A percentile compares a stretch with the other conserved stretches of the same genome.
Evolutionary conservation across 2,329 filamentous ascomycete species (phyloP).

Genomic region (Fusarium armeniacum): DNA sequence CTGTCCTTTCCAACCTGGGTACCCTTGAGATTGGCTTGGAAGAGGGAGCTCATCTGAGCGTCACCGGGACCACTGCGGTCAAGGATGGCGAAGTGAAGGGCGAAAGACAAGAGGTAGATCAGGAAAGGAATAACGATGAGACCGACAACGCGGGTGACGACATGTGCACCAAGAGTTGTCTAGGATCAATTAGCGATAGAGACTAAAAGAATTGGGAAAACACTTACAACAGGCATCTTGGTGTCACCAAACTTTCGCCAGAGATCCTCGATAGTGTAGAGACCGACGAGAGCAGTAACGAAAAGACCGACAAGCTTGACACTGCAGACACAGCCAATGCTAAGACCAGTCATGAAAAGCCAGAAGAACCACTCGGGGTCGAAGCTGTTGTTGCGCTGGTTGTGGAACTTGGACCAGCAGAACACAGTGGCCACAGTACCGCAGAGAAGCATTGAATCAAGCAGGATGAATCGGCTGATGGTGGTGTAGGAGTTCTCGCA

Average conservation of each 20-base stretch:
- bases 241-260: conserved; percentile 98
- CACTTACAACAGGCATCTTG: conserved; percentile 84
- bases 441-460: conserved; percentile 98
- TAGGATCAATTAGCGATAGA: conserved; percentile 44
- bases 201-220: background rate
- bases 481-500: conserved; percentile 99
- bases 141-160: conserved; percentile 84
- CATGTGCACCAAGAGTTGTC: conserved; percentile 79
- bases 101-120: conserved; percentile 97
- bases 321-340: conserved; percentile 97
- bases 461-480: conserved; percentile 96
- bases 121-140: conserved; percentile 90
- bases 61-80: conserved; percentile 95
- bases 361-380: conserved; percentile 93
- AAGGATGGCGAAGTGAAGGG: conserved; percentile 91
- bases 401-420: conserved; percentile 98
- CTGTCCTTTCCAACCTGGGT: conserved; percentile 96
- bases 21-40: conserved; percentile 95
- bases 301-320: conserved; percentile 99
- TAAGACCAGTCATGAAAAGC: conserved; percentile 93
- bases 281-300: conserved; percentile 90
- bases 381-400: conserved; percentile 86
- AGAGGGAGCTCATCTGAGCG: conserved; percentile 99
- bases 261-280: conserved; percentile 96
- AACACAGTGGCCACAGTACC: conserved; percentile 98